A percentile compares a stretch with the other conserved stretches of the same genome.
Conservation (phyloP, 2,329 filamentous ascomycete genomes). For the Penicillium janthinellum region DNA sequence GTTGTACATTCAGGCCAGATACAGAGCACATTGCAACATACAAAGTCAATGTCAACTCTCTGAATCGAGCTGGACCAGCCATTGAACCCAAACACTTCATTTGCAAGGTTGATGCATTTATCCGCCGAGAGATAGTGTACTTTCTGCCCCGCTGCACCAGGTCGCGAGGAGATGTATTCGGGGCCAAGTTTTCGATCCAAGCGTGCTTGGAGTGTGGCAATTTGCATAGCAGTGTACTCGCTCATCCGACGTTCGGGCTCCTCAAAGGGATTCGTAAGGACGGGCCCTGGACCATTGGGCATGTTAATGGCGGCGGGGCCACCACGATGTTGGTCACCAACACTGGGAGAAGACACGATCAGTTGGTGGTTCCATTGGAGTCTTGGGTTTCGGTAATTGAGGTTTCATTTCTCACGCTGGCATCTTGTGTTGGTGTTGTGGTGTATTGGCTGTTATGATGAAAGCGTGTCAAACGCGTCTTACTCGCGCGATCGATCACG, state of each 20-base stretch:
- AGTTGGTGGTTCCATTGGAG: constrained; percentile 19
- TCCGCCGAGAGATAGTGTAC: constrained; percentile 95
- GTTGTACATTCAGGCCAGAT: background rate
- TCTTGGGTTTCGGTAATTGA: background rate
- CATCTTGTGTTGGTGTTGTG: constrained; percentile 38
- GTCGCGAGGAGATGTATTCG: constrained; percentile 87
- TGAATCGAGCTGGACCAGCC: constrained; percentile 97
- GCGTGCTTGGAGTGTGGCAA: constrained; percentile 81
- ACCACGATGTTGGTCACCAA: constrained; percentile 67
- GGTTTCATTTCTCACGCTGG: constrained; percentile 47
- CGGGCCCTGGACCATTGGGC: constrained; percentile 34
- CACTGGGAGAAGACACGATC: constrained; percentile 49
- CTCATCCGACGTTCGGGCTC: constrained; percentile 68
- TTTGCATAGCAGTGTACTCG: constrained; percentile 85
- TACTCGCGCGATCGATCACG: constrained; percentile 33
- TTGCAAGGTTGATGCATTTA: constrained; percentile 92
- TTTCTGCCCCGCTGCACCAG: constrained; percentile 79
- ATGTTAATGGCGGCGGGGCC: constrained; percentile 46
- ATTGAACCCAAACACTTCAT: constrained; percentile 95
- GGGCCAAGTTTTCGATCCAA: constrained; percentile 93
- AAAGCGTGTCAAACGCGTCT: constrained; percentile 24
- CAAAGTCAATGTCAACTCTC: constrained; percentile 92
- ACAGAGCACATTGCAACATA: constrained; percentile 36
- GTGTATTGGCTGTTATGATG: constrained; percentile 11
- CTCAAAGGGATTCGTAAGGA: constrained; percentile 75